phyloP scores from a whole-genome alignment of 768 basidiomycete genomes.

The Trametes maxima region DNA sequence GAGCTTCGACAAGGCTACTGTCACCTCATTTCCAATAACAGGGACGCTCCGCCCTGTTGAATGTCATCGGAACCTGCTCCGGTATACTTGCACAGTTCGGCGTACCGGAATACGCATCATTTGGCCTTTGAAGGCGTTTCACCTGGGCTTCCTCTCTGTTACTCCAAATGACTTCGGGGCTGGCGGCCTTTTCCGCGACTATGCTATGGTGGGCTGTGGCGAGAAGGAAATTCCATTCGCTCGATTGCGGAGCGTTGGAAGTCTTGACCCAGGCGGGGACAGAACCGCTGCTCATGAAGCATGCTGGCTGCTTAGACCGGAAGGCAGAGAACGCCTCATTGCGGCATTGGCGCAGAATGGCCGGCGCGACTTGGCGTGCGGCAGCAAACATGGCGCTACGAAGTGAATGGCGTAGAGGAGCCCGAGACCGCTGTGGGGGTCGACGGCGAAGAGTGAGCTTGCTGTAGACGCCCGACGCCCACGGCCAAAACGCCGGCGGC shows the following conservation, averaged over 20 bases:
- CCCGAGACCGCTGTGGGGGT: not conserved
- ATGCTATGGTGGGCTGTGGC: not conserved
- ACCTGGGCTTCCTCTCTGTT: slow-evolving; percentile 27
- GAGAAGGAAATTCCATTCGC: not conserved
- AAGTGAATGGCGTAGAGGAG: not conserved
- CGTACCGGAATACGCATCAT: slow-evolving; percentile 60
- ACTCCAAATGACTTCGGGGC: slow-evolving; percentile 46
- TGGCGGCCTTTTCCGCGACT: not conserved
- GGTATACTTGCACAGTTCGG: not conserved
- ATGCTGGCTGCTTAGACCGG: not conserved
- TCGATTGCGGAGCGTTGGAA: not conserved
- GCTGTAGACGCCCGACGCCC: not conserved
- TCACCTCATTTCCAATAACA: slow-evolving; percentile 48
- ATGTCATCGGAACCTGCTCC: not conserved
- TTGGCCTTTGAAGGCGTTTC: slow-evolving; percentile 38
- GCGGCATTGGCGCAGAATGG: not conserved
- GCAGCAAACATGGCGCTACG: not conserved
- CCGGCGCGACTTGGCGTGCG: not conserved
- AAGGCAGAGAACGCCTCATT: not conserved
- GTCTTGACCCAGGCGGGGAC: not conserved
- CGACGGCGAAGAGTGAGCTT: not conserved
- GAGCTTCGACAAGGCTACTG: slow-evolving; percentile 50
- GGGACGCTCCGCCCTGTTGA: slow-evolving; percentile 60
- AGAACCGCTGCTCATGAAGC: not conserved
- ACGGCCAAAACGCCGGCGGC: not conserved